phyloP scores from a whole-genome alignment of 768 basidiomycete species.

The Imleria badia region DNA sequence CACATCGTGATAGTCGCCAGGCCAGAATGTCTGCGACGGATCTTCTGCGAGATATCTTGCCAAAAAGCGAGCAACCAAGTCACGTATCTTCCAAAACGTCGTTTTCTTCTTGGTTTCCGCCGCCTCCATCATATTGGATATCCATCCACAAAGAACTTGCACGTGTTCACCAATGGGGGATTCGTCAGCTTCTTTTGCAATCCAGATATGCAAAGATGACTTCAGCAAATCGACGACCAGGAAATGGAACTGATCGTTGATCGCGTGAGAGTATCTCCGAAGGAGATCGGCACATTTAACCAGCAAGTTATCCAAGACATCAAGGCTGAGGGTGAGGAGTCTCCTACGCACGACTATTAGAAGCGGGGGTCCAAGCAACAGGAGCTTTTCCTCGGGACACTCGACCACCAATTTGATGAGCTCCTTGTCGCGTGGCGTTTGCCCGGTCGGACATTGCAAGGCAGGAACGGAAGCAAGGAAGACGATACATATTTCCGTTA shows the following conservation, averaged over 20 bases:
- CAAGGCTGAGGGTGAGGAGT: conserved; percentile 50
- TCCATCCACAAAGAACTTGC: conserved; percentile 51
- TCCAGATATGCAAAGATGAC: conserved; percentile 64
- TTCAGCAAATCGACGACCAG: conserved; percentile 61
- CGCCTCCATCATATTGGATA: conserved; percentile 44
- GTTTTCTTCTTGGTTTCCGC: conserved; percentile 38
- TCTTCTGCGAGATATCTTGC: conserved; percentile 62
- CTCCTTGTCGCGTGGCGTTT: conserved; percentile 61
- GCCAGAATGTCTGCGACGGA: conserved; percentile 53
- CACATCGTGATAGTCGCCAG: conserved; percentile 25
- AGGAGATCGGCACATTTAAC: conserved; percentile 54
- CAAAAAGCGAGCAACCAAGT: conserved; percentile 62
- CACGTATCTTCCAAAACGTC: conserved; percentile 67
- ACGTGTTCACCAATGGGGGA: conserved; percentile 45
- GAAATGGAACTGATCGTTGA: conserved; percentile 52
- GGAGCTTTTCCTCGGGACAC: conserved; percentile 53
- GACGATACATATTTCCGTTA: conserved; percentile 53
- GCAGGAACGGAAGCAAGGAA: conserved; percentile 65
- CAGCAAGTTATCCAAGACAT: conserved; percentile 54
- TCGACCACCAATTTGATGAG: conserved; percentile 52
- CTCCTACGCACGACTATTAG: conserved; percentile 55
- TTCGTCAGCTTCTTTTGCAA: conserved; percentile 29
- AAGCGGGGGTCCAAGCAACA: conserved; percentile 56
- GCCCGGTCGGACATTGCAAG: conserved; percentile 56
- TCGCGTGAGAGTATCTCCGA: conserved; percentile 50